Evolutionary conservation across 2,329 filamentous ascomycete species (phyloP), one percentile per base, ranked within the genome.

Genomic region (Pseudodiploospora longispora): DNA sequence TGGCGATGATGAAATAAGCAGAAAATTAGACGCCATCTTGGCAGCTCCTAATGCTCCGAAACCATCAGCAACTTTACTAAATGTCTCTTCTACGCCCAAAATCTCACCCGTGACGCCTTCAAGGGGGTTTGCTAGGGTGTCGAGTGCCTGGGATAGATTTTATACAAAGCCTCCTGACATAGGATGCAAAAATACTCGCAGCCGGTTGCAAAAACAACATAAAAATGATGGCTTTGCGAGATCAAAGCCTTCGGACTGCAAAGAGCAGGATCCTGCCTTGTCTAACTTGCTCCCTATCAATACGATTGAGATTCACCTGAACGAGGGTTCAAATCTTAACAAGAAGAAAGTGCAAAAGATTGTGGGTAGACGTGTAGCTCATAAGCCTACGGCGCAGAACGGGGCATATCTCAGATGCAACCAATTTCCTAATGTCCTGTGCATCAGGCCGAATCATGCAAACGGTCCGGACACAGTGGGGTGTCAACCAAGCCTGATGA

Each of bases 11-110:
- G 53, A 59, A 28, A 57, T 67, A 30, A 57, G 58, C 28, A 44
- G 58, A n/a, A 67, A 68, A 45, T 49, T 65, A 8, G 42, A 44
- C 4, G 59, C 58, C 9, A 68, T 68, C 64, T 49, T 68, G 27
- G 59, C 64, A 8, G 61, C 63, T 5, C 64, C 57, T 2, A 47
- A 63, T 31, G 53, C 56, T 9, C 49, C 66, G 5, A 68, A 66
- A 44, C 58, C 63, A 28, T 50, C 47, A 4, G 43, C 50, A n/a
- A 43, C 49, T 6, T 48, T 46, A 3, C 38, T 42, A 5, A 33
- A 40, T 28, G 41, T 44, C 27, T 51, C 42, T 4, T 42, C 49
- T 4, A 37, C 44, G 28, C 53, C 56, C 10, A 60, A 58, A 38
- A 46, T 59, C 29, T 52, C 57, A 9, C 57, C 59, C 1, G 56